Base-by-base conservation (phyloP, 352 stramenopile genomes). In the Phytophthora macrochlamydospora region DNA sequence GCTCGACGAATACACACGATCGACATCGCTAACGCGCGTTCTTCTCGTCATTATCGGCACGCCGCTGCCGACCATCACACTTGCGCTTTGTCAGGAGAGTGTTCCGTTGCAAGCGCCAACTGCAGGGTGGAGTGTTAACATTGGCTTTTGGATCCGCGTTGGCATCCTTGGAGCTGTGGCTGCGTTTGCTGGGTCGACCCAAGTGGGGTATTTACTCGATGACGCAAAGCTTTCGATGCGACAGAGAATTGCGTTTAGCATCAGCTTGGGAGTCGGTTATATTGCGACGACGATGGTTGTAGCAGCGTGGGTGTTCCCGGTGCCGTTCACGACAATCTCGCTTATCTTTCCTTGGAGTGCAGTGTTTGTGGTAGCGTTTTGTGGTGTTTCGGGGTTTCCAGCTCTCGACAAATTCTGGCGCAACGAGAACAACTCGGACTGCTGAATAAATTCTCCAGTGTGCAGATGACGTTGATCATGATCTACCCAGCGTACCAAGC, bases 1-100 rank as follows among this genome's bases (percentile, higher is more conserved):
- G 28, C 45, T 67, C 2, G 60, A 67, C 7, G 60, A 67, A 37
- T 62, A 62, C 14, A 62, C 44, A 8, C 43, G 60, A 29, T 33
- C 9, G 7, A 67, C 60, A 4, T 51, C 52, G 7, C 12, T 67
- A 2, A 7, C 28, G 18, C 51, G 51, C 14, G 32, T 56, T 1
- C 1, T 62, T 14, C 4, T 62, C 4, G 44, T 67, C 12, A 52
- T 38, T 42, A 28, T 33, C 14, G 57, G 30, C 2, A 9, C 28
- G 7, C 46, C 56, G 4, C 33, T 63, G 3, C 13, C 29, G 6
- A 24, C 56, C 7, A 30, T 46, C 9, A 32, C 30, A 0, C 24
- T 63, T 28, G 45, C 56, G 9, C 8, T 46, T 9, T 28, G 56
- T 13, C 56, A 56, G 44, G 54, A 60, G 29, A 46, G 30, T 14